Percentiles rank a stretch among this genome's conserved stretches.
Evolutionary conservation across 306 rosid species (phyloP).

Genomic region (Trifolium pratense): DNA sequence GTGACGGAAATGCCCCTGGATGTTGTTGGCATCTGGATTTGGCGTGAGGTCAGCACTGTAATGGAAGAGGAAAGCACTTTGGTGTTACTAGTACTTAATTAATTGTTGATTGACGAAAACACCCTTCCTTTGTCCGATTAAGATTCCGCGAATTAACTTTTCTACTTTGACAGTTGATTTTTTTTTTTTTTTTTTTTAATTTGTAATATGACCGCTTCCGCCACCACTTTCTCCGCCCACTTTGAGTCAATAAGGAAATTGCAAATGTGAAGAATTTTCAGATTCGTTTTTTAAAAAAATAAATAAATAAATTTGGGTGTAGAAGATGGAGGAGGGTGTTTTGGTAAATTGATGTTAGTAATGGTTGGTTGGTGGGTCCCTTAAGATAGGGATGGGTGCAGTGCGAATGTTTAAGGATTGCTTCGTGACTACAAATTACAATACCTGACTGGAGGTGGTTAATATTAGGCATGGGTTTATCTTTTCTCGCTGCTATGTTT

Average conservation of each 20-base stretch:
- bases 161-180: not conserved
- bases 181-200: not conserved
- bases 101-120: slow-evolving; percentile 45
- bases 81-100: slow-evolving; percentile 33
- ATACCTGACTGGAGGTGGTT: not conserved
- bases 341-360: slow-evolving; percentile 26
- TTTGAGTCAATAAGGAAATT: not conserved
- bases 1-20: slow-evolving; percentile 49
- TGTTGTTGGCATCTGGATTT: slow-evolving; percentile 25
- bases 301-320: not conserved
- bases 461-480: not conserved
- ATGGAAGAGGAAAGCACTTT: slow-evolving; percentile 27
- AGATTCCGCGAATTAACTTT: slow-evolving; percentile 37
- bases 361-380: slow-evolving; percentile 45
- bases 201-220: not conserved
- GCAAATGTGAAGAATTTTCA: not conserved
- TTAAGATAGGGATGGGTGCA: slow-evolving; percentile 37
- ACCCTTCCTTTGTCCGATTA: slow-evolving; percentile 39
- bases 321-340: slow-evolving; percentile 28
- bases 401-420: slow-evolving; percentile 13
- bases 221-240: not conserved
- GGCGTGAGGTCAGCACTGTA: slow-evolving; percentile 43
- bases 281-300: not conserved
- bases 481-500: too few species aligned
- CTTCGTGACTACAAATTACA: slow-evolving; percentile 3